Percentiles rank a stretch among this genome's conserved stretches.
Conservation (phyloP, 2,329 filamentous ascomycete species). For the Camillea tinctor region DNA sequence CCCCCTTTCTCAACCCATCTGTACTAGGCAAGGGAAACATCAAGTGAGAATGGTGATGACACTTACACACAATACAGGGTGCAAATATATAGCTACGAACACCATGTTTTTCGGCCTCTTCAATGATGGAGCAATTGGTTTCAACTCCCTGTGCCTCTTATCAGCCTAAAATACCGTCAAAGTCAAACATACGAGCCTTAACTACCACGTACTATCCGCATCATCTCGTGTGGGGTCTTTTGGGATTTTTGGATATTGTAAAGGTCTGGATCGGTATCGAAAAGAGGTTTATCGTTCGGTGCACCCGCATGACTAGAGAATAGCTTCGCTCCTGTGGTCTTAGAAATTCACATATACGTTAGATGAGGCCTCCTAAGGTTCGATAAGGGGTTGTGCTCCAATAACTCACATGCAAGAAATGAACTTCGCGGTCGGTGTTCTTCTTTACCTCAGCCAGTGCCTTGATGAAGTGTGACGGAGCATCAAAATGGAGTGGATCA, state of each 20-base stretch:
- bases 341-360: not conserved
- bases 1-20: not conserved
- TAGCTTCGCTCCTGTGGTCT: slow-evolving; percentile 52
- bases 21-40: not conserved
- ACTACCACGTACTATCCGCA: slow-evolving; percentile 27
- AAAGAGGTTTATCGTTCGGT: slow-evolving; percentile 39
- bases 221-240: slow-evolving; percentile 17
- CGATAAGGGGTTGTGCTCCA: not conserved
- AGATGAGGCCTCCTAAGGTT: not conserved
- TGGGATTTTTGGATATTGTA: slow-evolving; percentile 43
- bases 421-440: slow-evolving; percentile 40
- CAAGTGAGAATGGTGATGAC: not conserved
- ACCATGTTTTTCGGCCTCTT: slow-evolving; percentile 39
- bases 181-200: not conserved
- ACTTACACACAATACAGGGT: slow-evolving; percentile 51
- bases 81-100: slow-evolving; percentile 52
- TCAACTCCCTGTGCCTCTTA: slow-evolving; percentile 33
- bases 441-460: slow-evolving; percentile 45
- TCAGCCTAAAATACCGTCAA: not conserved
- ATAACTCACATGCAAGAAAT: slow-evolving; percentile 44
- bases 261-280: slow-evolving; percentile 43
- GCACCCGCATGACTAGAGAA: slow-evolving; percentile 48
- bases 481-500: slow-evolving; percentile 35
- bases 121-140: slow-evolving; percentile 44
- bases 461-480: slow-evolving; percentile 42